Evolutionary conservation across 768 basidiomycete genomes (phyloP), one percentile per base, ranked within the genome.

Genomic region (Rhodocollybia butyracea): DNA sequence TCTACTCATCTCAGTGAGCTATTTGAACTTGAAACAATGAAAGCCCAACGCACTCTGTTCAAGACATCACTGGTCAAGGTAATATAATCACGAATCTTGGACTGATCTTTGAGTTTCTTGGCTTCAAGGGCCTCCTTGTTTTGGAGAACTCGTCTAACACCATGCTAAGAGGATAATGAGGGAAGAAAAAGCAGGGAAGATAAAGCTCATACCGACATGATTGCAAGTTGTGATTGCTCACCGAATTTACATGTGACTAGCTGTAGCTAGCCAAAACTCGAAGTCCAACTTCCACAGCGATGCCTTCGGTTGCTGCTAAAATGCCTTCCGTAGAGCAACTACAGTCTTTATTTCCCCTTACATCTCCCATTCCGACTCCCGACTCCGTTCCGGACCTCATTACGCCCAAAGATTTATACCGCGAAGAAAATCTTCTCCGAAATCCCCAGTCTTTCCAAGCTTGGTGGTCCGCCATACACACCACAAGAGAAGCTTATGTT

Each of bases 341-440:
- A 41, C 67, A 73, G 48, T 75, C 78, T 12, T 65, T 91, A 30
- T 94, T 98, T 65, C 94, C 96, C 2, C 73, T 99, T 59, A 91
- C 95, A 3, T 79, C 81, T 51, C 96, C 96, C 17, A 73, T 88
- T 51, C 96, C 96, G 13, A 88, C 82, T 2, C 94, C 94, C 5
- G 73, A 79, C 41, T 89, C 88, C 0, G 84, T 94, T 64, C 80
- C 90, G 7, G 76, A 86, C 57, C 78, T 98, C 56, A 77, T 98
- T 61, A 75, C 84, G 6, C 71, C 83, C 38, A 79, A 83, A 51
- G 94, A 98, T 69, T 68, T 97, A 30, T 80, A 88, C 61, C 86
- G 93, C 45, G 96, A 97, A 74, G 96, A 98, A 70, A 95, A 98
- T 72, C 81, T 98, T 6, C 75, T 94, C 34, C 82, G 92, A 58